Conservation (phyloP, 805 yeast genomes). For the Lachancea sp. region DNA sequence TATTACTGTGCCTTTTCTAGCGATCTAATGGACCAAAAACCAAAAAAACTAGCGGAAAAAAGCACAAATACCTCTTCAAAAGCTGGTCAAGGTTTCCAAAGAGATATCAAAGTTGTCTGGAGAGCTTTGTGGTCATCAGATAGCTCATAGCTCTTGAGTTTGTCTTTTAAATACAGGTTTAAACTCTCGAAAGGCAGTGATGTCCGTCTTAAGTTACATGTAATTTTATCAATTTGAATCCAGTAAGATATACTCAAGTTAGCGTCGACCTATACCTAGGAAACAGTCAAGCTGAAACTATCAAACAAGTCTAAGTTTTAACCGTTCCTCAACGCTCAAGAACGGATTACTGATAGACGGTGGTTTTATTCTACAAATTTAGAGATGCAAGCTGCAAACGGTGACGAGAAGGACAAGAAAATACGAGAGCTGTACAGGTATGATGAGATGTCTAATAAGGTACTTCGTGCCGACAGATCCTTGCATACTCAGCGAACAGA, state of each 20-base stretch:
- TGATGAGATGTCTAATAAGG: constrained; percentile 75
- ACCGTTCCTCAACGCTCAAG: neutral
- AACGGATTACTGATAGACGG: neutral
- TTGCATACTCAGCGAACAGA: constrained; percentile 39
- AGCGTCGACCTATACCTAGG: no score
- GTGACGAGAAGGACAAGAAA: constrained; percentile 15
- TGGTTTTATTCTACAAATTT: neutral
- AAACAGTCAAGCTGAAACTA: neutral
- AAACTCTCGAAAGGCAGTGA: neutral
- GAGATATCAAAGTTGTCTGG: no score
- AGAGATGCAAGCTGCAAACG: constrained; percentile 1
- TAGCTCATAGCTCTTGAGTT: no score
- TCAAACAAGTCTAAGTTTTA: neutral
- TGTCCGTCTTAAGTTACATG: neutral
- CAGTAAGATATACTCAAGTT: no score
- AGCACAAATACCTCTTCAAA: no score
- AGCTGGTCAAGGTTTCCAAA: no score
- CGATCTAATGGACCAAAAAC: no score
- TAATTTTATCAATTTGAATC: neutral
- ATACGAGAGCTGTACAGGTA: constrained; percentile 43
- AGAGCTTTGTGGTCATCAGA: no score
- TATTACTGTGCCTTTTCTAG: neutral
- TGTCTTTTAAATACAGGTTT: neutral
- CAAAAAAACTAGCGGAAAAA: no score
- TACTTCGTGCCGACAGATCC: constrained; percentile 52